phyloP scores from a whole-genome alignment of 1,139 yeast genomes.

The Blastobotrys aristatus region DNA sequence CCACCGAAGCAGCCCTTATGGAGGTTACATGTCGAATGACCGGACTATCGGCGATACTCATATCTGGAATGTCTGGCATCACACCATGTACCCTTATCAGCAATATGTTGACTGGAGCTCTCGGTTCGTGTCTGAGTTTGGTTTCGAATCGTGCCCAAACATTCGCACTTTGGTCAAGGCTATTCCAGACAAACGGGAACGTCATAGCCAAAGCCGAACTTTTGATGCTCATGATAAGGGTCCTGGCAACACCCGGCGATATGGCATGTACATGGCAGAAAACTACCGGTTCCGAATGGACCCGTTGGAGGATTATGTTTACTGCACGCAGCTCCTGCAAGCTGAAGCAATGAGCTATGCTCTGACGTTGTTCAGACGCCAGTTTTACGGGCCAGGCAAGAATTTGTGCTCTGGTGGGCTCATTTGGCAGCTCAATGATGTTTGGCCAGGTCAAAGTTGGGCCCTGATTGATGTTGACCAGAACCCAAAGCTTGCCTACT shows the following conservation, averaged over 20 bases:
- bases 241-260: slow-evolving; percentile 40
- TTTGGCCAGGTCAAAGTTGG: slow-evolving; percentile 49
- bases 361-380: slow-evolving; percentile 40
- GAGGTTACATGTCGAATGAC: slow-evolving; percentile 38
- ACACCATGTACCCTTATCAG: slow-evolving; percentile 42
- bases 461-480: slow-evolving; percentile 39
- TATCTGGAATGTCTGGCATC: slow-evolving; percentile 51
- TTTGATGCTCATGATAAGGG: slow-evolving; percentile 42
- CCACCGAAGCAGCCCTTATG: slow-evolving; percentile 43
- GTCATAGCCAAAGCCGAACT: slow-evolving; percentile 38
- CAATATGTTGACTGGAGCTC: slow-evolving; percentile 41
- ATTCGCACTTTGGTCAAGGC: slow-evolving; percentile 32
- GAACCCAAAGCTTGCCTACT: slow-evolving; percentile 42
- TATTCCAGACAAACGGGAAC: slow-evolving; percentile 35
- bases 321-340: slow-evolving; percentile 45
- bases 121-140: slow-evolving; percentile 45
- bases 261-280: slow-evolving; percentile 41
- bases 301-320: slow-evolving; percentile 40
- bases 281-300: slow-evolving; percentile 36
- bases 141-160: slow-evolving; percentile 43
- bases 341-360: slow-evolving; percentile 44
- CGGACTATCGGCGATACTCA: slow-evolving; percentile 44
- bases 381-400: slow-evolving; percentile 38
- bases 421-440: slow-evolving; percentile 48
- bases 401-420: slow-evolving; percentile 39